Conservation (phyloP, 768 basidiomycete species). For the Suillus alpinus region DNA sequence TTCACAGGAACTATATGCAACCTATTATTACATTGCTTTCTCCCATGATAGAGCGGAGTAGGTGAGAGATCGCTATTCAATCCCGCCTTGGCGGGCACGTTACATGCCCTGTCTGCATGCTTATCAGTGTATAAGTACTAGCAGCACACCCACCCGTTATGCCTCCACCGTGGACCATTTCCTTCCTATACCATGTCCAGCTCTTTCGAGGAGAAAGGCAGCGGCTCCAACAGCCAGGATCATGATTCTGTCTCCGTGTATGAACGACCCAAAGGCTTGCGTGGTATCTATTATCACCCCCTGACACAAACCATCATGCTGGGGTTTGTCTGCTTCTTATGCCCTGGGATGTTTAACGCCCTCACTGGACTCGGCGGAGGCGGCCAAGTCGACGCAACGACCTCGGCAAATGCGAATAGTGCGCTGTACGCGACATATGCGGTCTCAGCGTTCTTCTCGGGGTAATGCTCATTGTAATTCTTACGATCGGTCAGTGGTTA, state of each 20-base stretch:
- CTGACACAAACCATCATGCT: conserved; percentile 59
- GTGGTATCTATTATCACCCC: conserved; percentile 59
- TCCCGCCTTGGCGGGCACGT: not conserved
- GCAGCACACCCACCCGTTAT: not conserved
- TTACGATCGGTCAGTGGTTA: not conserved
- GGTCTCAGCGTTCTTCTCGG: conserved; percentile 58
- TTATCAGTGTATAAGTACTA: not conserved
- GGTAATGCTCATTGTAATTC: conserved; percentile 39
- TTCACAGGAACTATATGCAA: not conserved
- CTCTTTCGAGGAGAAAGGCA: no score
- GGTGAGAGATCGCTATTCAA: not conserved
- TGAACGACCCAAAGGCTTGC: conserved; percentile 48
- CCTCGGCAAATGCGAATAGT: conserved; percentile 66
- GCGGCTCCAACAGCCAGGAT: no score
- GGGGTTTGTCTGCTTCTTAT: conserved; percentile 61
- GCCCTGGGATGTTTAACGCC: conserved; percentile 69
- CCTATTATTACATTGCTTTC: not conserved
- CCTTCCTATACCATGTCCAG: no score
- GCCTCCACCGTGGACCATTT: no score
- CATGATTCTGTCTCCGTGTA: no score
- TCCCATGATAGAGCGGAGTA: not conserved
- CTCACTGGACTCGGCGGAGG: conserved; percentile 75
- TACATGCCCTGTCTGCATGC: not conserved
- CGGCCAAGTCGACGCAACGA: conserved; percentile 63
- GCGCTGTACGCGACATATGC: conserved; percentile 63